Base-by-base conservation (phyloP, 148 eudicot species). In the Diospyros lotus region DNA sequence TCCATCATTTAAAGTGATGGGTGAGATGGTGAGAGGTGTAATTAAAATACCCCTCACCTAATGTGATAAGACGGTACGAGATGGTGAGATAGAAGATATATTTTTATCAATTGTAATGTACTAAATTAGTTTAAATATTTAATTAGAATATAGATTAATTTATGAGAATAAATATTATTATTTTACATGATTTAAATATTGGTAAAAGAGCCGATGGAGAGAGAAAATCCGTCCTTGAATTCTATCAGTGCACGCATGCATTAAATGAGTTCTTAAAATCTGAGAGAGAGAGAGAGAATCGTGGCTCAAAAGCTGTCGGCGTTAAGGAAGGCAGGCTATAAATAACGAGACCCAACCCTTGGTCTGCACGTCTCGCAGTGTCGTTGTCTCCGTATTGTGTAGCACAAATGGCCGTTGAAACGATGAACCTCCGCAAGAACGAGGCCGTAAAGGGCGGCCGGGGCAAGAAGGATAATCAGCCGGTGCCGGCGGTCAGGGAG, bases 271-370 rank as follows among this genome's bases (percentile, higher is more conserved):
- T 53, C 12, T 53, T 0, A 7, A 53, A 2, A 11, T 11, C 10
- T 53, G 12, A 53, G 12, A 9, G 12, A 9, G 13, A 53, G 48
- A 15, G 4, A 0, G 59, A 74, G 51, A 63, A 50, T 41, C 40
- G 15, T 15, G 40, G 5, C 5, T 52, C 43, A 6, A 76, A 69
- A 68, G 45, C 71, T 71, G 80, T 77, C 80, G 75, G 75, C 75
- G 71, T 64, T 71, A 18, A 28, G 2, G 11, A 65, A 77, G 71
- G 63, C 79, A 77, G 48, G 15, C 79, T 77, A 71, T 68, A 71
- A 60, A 77, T 44, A 46, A 17, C 14, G 60, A 14, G 10, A n/a
- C 53, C 60, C 69, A 38, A 52, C 6, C 59, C 0, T n/a, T 15
- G n/a, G 8, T 4, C 9, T 52, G 1, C 66, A 38, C 45, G 1